Base-by-base conservation (phyloP, 345 rosid genomes). In the Boechera divaricarpa region DNA sequence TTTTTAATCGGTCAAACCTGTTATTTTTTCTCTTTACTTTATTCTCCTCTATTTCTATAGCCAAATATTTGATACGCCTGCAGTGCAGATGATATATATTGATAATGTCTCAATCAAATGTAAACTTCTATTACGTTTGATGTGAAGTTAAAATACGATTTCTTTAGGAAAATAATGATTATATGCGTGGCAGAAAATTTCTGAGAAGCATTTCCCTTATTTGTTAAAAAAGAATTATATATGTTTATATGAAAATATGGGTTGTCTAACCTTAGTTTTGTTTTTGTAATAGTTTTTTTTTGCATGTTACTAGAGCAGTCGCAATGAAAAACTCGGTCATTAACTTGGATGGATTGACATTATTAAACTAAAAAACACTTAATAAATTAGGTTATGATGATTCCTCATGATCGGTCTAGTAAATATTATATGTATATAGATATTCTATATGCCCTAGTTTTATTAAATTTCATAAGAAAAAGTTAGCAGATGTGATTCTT, bases 1-100 rank as follows among this genome's bases (percentile, higher is more conserved):
- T 76, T 21, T 62, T 66, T 52, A 44, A 66, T 73, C 67, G 82
- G 82, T 73, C 82, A 78, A 77, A 66, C 74, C 26, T 72, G 1
- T 51, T 72, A 16, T 56, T 69, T 48, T 44, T 54, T 24, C 55
- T 16, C 12, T 72, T 33, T n/a, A 65, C 59, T 72, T 60, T 67
- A 67, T 79, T 67, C 69, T 66, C 69, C 16, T 64, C 11, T 15
- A 24, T 53, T 70, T 69, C 10, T 35, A 24, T 44, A 45, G 11
- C 58, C 13, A 55, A 48, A 65, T 51, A 47, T 29, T 70, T 35
- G 77, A 56, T 77, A 59, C 77, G 73, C 68, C 48, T 78, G 77
- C 79, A 68, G 41, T 76, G 45, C 56, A 70, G 45, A 63, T 55
- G 66, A 72, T 78, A 39, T 49, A 59, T 24, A 31, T 71, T 63